phyloP scores from a whole-genome alignment of 305 asterid genomes.

The Nicotiana rustica region DNA sequence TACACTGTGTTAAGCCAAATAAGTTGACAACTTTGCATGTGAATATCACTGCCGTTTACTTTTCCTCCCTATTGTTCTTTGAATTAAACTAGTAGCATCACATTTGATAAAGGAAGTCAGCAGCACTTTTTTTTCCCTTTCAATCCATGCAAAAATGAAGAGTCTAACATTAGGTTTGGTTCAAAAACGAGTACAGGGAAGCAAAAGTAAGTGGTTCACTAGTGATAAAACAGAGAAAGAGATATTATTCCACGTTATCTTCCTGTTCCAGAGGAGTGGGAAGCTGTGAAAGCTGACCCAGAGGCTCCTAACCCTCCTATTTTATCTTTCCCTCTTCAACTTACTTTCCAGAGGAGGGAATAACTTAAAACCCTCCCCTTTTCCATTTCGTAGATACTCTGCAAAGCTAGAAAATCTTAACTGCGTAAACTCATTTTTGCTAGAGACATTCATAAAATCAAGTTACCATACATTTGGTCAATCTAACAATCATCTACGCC shows the following conservation, averaged over 20 bases:
- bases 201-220: background rate
- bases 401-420: background rate
- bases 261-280: constrained; percentile 7
- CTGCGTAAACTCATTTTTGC: background rate
- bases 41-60: background rate
- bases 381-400: background rate
- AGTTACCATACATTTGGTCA: background rate
- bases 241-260: background rate
- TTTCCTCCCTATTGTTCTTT: background rate
- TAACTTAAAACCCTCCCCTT: background rate
- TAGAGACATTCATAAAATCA: background rate
- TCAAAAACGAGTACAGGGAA: background rate
- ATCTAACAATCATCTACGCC: background rate
- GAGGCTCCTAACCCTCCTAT: background rate
- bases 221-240: background rate
- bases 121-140: background rate
- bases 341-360: background rate
- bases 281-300: background rate
- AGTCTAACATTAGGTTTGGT: constrained; percentile 9
- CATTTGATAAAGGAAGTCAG: constrained; percentile 9
- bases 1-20: background rate
- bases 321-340: background rate
- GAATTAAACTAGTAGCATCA: background rate
- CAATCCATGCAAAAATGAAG: constrained; percentile 22
- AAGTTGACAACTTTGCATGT: background rate